Evolutionary conservation across 495 filamentous ascomycete genomes (phyloP), one percentile per base, ranked within the genome.

Genomic region (Trichoderma orchidacearum): DNA sequence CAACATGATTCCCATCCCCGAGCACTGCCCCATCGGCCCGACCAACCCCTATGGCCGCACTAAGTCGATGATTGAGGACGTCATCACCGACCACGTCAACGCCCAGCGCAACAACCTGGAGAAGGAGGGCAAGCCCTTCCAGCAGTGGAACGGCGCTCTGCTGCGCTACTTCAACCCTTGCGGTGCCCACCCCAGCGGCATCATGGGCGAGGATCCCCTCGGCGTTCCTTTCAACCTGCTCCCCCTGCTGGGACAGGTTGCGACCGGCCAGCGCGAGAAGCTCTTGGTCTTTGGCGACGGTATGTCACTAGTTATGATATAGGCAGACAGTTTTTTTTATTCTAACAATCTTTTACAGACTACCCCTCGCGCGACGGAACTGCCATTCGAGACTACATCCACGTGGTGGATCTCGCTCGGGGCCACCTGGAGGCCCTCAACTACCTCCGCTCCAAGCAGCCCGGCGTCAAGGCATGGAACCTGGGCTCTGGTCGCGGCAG

Each of bases 1-100:
- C 62, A 85, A 94, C 76, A 97, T 98, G 94, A 97, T 98, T 63
- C 93, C 93, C 61, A 98, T 98, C 66, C 93, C 94, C 31, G 93
- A 98, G 75, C 73, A 87, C 65, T 98, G 93, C 79, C 93, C 93
- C 41, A 86, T 96, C 61, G 90, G 88, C 41, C 90, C 93, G 21
- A 98, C 92, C 54, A 98, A 97, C 79, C 89, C 93, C 12, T 98
- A 98, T 72, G 93, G 93, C 31, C 86, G 86, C 68, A 97, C 93
- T 54, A 98, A 98, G 78, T 80, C 85, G 68, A 86, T 83, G 61
- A 88, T 96, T 57, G 93, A 98, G 76, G 79, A 67, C 62, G 82
- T 94, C 69, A 97, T 97, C 69, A 88, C 85, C 53, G 94, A 98
- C 70, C 81, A 88, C 62, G 82, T 96, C 68, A 84, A 87, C 58